Base-by-base conservation (phyloP, 768 basidiomycete species). In the Mycena olivaceomarginata region DNA sequence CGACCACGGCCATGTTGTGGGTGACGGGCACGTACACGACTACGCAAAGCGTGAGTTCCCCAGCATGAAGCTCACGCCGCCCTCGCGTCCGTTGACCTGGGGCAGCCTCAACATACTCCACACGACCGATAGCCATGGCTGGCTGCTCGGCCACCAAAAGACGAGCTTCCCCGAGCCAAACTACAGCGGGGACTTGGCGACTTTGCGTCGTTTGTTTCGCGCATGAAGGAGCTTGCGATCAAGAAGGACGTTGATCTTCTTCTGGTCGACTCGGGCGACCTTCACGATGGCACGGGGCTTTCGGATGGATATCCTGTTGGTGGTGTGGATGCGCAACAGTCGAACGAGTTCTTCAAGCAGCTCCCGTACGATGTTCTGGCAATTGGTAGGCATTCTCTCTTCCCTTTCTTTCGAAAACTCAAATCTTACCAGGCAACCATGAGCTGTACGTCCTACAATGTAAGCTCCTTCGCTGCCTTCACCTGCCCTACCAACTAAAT, bases 71-170 rank as follows among this genome's bases (percentile, higher is more conserved):
- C 84, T 91, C 51, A 85, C 90, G 8, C 86, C 85, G n/a, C 94
- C 94, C 5, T 88, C 86, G 65, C 85, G 90, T 22, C 87, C 89
- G 31, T 87, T 95, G 13, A 88, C 87, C 37, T 95, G 94, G 94
- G 89, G 91, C 18, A 92, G 94, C 77, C 86, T 95, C 78, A 95
- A 95, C 80, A 88, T 95, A 81, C 85, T 95, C 64, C 91, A 91
- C 79, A 95, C 93, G 5, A 95, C 94, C 0, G 94, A 95, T 82
- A 92, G 90, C 31, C 93, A 94, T 82, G 83, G 94, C 40, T 94
- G 94, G 94, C 87, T 97, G 4, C 88, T 97, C 51, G 96, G 96
- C 2, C 97, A 98, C 85, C 95, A 96, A 80, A 94, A 96, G 81
- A 20, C 86, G 4, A 90, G 89, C 5, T 92, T 90, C 82, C 95